Conservation (phyloP, 306 rosid genomes). For the Acacia acuminata region DNA sequence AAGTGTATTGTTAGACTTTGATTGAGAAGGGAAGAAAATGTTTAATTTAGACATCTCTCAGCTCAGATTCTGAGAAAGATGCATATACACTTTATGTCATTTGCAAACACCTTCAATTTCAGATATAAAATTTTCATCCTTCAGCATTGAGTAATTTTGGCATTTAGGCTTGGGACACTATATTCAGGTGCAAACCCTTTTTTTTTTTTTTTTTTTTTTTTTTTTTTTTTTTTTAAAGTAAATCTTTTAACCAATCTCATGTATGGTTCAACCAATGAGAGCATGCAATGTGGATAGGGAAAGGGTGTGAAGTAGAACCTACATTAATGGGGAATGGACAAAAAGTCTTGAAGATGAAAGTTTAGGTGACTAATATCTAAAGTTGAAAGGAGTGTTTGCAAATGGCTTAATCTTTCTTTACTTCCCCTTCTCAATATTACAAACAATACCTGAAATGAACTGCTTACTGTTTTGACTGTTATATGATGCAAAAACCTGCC, state of each 20-base stretch:
- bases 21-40: background rate
- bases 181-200: background rate
- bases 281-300: background rate
- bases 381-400: background rate
- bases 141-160: background rate
- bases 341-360: background rate
- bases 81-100: background rate
- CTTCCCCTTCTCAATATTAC: background rate
- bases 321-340: background rate
- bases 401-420: background rate
- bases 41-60: background rate
- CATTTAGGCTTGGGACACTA: background rate
- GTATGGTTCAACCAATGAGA: background rate
- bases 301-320: too few relatives aligned
- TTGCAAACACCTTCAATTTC: background rate
- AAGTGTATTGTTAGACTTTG: background rate
- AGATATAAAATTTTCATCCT: background rate
- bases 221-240: background rate
- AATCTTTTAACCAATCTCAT: background rate
- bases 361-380: background rate
- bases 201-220: too few relatives aligned
- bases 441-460: background rate
- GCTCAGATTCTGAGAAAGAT: background rate
- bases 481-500: slow-evolving; percentile 8
- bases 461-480: background rate